Conservation (phyloP, 345 rosid species). For the Psidium guajava region DNA sequence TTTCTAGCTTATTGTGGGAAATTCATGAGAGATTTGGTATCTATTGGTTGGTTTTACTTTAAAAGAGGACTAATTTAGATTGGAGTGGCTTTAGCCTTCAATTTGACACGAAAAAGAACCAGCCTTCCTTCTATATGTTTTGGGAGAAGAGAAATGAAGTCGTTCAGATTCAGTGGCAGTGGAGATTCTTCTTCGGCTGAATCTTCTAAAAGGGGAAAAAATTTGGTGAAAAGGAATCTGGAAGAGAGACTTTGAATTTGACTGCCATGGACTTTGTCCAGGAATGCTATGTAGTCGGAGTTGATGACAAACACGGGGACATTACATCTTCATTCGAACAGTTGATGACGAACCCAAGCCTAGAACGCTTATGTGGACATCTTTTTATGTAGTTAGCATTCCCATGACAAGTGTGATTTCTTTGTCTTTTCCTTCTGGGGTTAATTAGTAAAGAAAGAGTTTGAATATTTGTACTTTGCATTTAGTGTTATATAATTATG, state of each 20-base stretch:
- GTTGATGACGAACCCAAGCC: neutral
- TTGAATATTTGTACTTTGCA: neutral
- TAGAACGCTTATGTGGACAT: neutral
- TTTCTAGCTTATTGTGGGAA: too few relatives aligned
- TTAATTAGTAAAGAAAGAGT: neutral
- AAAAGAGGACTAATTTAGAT: too few relatives aligned
- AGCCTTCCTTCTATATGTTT: neutral
- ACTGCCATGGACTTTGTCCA: constrained; percentile 28
- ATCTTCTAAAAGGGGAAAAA: constrained; percentile 32
- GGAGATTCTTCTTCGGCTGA: constrained; percentile 14
- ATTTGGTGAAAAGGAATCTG: constrained; percentile 29
- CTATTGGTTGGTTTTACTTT: too few relatives aligned
- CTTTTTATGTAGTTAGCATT: neutral
- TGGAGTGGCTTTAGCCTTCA: too few relatives aligned
- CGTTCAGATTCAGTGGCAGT: neutral
- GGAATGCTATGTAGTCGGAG: constrained; percentile 13
- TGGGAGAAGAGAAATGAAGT: constrained; percentile 16
- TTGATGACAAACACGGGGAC: neutral
- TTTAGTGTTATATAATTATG: neutral
- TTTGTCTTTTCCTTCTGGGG: neutral
- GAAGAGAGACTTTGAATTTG: constrained; percentile 14
- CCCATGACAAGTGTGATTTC: neutral
- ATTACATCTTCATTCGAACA: neutral
- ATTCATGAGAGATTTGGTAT: too few relatives aligned
- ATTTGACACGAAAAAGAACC: too few relatives aligned